These are phyloP conservation scores for Cryptosporidium parvum DNA, from an alignment of 169 alveolate species.

Conservation along the genomic window DNA sequence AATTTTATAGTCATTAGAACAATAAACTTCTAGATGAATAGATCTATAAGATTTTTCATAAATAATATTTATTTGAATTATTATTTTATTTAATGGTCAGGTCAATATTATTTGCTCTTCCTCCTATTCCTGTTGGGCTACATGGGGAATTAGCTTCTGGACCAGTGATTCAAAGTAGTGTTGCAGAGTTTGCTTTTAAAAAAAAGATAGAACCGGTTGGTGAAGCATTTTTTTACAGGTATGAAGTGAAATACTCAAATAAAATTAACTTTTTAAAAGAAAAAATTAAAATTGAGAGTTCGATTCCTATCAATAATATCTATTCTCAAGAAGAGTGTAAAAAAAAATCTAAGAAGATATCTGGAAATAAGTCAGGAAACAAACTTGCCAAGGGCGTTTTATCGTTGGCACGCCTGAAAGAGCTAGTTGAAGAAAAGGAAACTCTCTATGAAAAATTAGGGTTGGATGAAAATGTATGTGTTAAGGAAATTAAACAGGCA, in stretches of 20 bases:
- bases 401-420: constrained; percentile 38
- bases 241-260: constrained; percentile 6
- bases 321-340: not conserved
- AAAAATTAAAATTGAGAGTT: not conserved
- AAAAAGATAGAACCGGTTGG: constrained; percentile 65
- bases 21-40: not conserved
- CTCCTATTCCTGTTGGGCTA: constrained; percentile 59
- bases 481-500: constrained; percentile 82
- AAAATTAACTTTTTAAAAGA: not conserved
- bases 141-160: not conserved
- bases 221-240: constrained; percentile 44
- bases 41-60: not conserved
- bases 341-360: not conserved
- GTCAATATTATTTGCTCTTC: constrained; percentile 25
- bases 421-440: constrained; percentile 29
- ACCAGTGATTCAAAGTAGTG: constrained; percentile 34
- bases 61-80: not conserved
- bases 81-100: not conserved
- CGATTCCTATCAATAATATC: not conserved
- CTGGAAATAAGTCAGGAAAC: constrained; percentile 26
- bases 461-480: constrained; percentile 76
- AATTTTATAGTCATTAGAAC: constrained; percentile 1
- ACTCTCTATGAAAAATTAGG: constrained; percentile 80
- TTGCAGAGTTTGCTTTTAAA: constrained; percentile 37
- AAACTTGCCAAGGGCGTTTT: not conserved